These are phyloP conservation scores for Cladophialophora psammophila DNA, from an alignment of 2,329 filamentous ascomycete species.

Conservation along the genomic window DNA sequence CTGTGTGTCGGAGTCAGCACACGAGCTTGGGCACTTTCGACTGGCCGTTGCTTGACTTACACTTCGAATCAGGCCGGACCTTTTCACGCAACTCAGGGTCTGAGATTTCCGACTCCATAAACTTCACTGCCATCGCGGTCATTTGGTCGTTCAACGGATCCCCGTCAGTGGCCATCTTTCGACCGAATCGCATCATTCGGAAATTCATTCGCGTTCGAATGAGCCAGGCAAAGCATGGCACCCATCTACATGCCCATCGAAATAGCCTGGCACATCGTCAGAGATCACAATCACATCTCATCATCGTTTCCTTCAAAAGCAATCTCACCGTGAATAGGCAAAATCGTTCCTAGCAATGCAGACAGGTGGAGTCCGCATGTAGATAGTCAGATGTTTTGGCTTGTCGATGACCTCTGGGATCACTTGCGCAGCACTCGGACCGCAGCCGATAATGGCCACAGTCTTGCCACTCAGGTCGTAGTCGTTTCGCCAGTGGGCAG, in stretches of 20 bases:
- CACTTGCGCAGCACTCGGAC: constrained; percentile 25
- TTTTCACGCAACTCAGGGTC: constrained; percentile 27
- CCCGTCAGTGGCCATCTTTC: constrained; percentile 6
- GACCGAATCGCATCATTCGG: constrained; percentile 7
- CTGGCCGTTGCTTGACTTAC: constrained; percentile 4
- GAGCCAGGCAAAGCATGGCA: background rate
- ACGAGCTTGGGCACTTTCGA: too few relatives aligned
- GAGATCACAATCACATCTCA: too few relatives aligned
- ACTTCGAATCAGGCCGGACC: constrained; percentile 23
- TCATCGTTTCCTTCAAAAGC: too few relatives aligned
- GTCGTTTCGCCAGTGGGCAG: constrained; percentile 21
- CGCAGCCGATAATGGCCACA: constrained; percentile 27
- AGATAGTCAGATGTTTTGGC: constrained; percentile 22
- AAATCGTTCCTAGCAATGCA: constrained; percentile 15
- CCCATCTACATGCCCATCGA: background rate
- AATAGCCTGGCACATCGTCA: background rate
- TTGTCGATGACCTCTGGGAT: constrained; percentile 27
- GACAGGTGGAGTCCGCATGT: constrained; percentile 25
- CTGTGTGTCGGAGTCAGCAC: background rate
- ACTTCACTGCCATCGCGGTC: constrained; percentile 15
- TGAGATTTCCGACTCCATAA: constrained; percentile 27
- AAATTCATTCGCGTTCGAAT: constrained; percentile 5
- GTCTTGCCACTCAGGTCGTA: constrained; percentile 6
- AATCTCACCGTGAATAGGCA: constrained; percentile 18
- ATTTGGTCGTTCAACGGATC: constrained; percentile 13